These are phyloP conservation scores for Cyanophora paradoxa DNA, from an alignment of 78 protist genomes.

Conservation along the genomic window DNA sequence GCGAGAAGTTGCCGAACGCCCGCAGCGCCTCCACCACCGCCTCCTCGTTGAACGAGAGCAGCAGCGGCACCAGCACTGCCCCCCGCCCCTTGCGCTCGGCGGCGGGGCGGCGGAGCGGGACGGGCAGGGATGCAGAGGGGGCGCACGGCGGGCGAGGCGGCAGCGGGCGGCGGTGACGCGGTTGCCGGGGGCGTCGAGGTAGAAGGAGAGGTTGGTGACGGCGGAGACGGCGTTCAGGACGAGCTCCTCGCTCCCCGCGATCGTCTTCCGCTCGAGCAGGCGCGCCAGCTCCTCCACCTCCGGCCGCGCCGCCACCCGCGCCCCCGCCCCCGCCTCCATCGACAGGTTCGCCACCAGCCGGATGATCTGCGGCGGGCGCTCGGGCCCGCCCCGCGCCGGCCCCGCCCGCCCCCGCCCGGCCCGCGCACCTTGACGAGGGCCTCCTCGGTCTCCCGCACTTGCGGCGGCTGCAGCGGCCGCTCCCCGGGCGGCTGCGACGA, in stretches of 20 bases:
- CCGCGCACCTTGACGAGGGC: no score
- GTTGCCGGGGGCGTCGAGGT: neutral
- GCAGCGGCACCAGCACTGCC: neutral
- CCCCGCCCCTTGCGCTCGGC: neutral
- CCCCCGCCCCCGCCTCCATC: no score
- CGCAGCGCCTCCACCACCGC: constrained; percentile 21
- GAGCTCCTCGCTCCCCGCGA: neutral
- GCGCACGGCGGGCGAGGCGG: neutral
- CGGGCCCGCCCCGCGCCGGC: no score
- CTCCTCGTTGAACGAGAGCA: constrained; percentile 17
- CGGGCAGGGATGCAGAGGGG: neutral
- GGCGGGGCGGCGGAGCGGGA: no score
- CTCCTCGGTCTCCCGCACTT: no score
- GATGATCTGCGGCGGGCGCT: no score
- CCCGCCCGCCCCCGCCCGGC: no score
- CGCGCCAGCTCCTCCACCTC: neutral
- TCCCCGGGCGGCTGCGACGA: no score
- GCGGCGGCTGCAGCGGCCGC: no score
- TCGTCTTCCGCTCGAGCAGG: neutral
- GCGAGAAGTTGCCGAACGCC: constrained; percentile 37
- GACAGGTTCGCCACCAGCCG: no score
- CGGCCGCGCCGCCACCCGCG: no score
- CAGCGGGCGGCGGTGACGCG: neutral
- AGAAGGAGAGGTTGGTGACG: constrained; percentile 24
- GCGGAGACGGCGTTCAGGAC: constrained; percentile 9